phyloP scores from a whole-genome alignment of 176 grass and related monocot genomes.

The Tillandsia fasciculata region DNA sequence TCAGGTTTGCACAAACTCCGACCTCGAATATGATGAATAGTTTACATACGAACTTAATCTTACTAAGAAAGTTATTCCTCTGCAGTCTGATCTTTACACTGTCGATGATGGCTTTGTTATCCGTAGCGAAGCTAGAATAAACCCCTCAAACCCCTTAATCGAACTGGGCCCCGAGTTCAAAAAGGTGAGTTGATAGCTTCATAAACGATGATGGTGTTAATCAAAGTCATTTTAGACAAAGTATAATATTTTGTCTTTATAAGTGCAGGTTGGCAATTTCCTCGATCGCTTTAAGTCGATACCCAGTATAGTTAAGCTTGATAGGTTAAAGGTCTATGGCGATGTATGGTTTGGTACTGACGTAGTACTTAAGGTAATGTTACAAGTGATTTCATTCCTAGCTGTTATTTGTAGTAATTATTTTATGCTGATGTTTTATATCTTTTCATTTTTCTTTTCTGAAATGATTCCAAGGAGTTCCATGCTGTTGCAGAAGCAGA shows the following conservation, averaged over 20 bases:
- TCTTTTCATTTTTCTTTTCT: background rate
- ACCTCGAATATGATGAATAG: conserved; percentile 7
- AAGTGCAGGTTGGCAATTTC: conserved; percentile 66
- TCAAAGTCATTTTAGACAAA: background rate
- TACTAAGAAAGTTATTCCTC: conserved; percentile 17
- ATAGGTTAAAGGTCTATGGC: conserved; percentile 92
- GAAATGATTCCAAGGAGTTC: too few species aligned
- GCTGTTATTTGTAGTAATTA: background rate
- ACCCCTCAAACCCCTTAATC: conserved; percentile 71
- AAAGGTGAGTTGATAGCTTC: conserved; percentile 37
- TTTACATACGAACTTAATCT: background rate
- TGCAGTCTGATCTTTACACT: conserved; percentile 94
- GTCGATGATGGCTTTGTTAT: conserved; percentile 91
- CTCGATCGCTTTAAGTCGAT: conserved; percentile 84
- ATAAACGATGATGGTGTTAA: background rate
- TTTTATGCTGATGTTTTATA: background rate
- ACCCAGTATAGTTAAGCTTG: conserved; percentile 95
- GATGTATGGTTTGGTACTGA: conserved; percentile 82
- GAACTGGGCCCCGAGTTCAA: conserved; percentile 97
- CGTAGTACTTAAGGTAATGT: conserved; percentile 71
- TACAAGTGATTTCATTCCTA: background rate
- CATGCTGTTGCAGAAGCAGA: too few species aligned
- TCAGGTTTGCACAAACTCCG: conserved; percentile 47
- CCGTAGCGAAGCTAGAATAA: conserved; percentile 72
- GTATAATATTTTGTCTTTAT: background rate